Base-by-base conservation (phyloP, 2,329 filamentous ascomycete genomes). In the Microcyclosporella mali region DNA sequence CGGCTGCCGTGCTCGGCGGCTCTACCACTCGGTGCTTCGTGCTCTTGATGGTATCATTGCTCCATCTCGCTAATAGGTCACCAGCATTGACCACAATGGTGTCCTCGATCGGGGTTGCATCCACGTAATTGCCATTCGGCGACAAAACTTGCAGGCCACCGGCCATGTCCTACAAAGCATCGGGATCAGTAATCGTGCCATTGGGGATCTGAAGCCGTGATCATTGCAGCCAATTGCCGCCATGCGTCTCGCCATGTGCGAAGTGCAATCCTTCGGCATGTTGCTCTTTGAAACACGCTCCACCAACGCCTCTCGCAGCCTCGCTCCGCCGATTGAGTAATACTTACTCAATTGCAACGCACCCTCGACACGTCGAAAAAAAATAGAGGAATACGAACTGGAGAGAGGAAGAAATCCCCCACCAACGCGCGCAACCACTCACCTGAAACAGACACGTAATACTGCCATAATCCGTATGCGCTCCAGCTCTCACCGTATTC, bases 1-100 rank as follows among this genome's bases (percentile, higher is more conserved):
- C 74, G 3, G 72, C 73, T 12, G 71, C 69, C 1, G 66, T 61
- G 9, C 56, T 51, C 0, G 86, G 85, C 2, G 89, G 89, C 67
- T 95, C 85, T 4, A 95, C 85, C 1, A 95, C 89, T 9, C 88
- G 80, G 65, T 95, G 89, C 47, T 88, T 79, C 3, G 89, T 95
- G 60, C 85, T 90, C 69, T 85, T 88, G 68, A 95, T 94, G 3
- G 78, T 84, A 58, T 94, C 87, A 59, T 95, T 95, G 51, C 84
- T 87, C 89, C 54, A 58, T 40, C 88, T 74, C 1, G 86, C 83
- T 37, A 95, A 70, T 53, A 95, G 63, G 61, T 95, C 89, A 1
- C 88, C 89, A 0, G 88, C 88, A 58, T 95, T 95, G 51, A 95
- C 78, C 9, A 95, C 86, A 31, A 92, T 83, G 0, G 87, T 88